phyloP scores from a whole-genome alignment of 805 yeast genomes.

The Ogataea saltuana region DNA sequence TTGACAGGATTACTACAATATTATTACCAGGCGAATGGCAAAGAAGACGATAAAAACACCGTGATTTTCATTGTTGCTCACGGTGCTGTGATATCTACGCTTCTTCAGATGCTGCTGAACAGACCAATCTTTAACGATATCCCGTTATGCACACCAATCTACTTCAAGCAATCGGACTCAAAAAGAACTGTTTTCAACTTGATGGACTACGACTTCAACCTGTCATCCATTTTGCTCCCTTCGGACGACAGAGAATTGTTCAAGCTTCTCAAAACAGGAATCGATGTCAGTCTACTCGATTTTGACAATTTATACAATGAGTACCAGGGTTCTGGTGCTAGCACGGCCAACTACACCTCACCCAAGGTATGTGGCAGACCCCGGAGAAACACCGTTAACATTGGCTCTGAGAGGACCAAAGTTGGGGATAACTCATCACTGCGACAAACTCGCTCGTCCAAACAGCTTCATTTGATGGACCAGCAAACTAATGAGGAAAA shows the following conservation, averaged over 20 bases:
- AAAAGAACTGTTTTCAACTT: constrained; percentile 30
- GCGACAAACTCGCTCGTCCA: constrained; percentile 32
- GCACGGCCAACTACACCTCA: constrained; percentile 1
- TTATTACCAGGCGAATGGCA: constrained; percentile 28
- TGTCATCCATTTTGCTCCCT: constrained; percentile 29
- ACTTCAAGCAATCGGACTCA: constrained; percentile 30
- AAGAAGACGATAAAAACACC: constrained; percentile 34
- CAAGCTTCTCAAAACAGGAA: constrained; percentile 25
- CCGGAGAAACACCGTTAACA: constrained; percentile 34
- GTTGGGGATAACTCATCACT: constrained; percentile 15
- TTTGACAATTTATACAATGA: constrained; percentile 29
- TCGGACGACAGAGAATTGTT: constrained; percentile 30
- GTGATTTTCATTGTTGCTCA: constrained; percentile 41
- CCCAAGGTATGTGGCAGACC: constrained; percentile 16
- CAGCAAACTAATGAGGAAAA: constrained; percentile 24
- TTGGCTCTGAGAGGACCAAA: constrained; percentile 18
- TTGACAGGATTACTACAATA: constrained; percentile 36
- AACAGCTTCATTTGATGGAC: constrained; percentile 30
- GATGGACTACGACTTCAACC: constrained; percentile 37
- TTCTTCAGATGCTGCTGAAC: constrained; percentile 40
- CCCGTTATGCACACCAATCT: constrained; percentile 40
- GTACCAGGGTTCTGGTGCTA: constrained; percentile 11
- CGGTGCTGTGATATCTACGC: constrained; percentile 44
- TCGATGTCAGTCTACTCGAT: constrained; percentile 31
- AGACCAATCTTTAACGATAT: constrained; percentile 42